Conservation (phyloP, 331 rosid species). For the Spiraea crenata region DNA sequence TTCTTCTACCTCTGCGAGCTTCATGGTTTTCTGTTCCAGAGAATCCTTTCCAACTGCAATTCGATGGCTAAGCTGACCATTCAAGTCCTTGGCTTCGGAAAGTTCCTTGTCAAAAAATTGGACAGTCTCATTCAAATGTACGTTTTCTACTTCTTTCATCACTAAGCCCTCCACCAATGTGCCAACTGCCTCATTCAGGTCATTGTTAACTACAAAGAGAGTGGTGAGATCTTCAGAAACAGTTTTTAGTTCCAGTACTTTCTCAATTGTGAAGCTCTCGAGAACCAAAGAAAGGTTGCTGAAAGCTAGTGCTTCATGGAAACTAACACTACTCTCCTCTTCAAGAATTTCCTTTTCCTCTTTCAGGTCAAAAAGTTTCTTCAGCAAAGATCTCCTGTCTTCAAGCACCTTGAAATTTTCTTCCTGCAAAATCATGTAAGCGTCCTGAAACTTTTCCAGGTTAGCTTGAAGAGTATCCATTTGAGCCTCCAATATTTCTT, state of each 20-base stretch:
- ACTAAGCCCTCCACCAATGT: slow-evolving; percentile 47
- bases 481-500: slow-evolving; percentile 40
- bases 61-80: slow-evolving; percentile 50
- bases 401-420: slow-evolving; percentile 55
- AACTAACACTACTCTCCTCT: slow-evolving; percentile 52
- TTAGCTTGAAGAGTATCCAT: slow-evolving; percentile 44
- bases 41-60: slow-evolving; percentile 44
- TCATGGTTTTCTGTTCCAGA: slow-evolving; percentile 46
- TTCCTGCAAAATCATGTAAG: slow-evolving; percentile 45
- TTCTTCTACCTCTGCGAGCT: slow-evolving; percentile 56
- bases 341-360: slow-evolving; percentile 44
- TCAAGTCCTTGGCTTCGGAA: slow-evolving; percentile 43
- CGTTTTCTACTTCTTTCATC: slow-evolving; percentile 54
- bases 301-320: slow-evolving; percentile 57
- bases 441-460: slow-evolving; percentile 42
- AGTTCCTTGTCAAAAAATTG: slow-evolving; percentile 54
- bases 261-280: slow-evolving; percentile 53
- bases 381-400: slow-evolving; percentile 56
- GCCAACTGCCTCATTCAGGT: slow-evolving; percentile 50
- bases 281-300: slow-evolving; percentile 52
- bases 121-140: slow-evolving; percentile 42
- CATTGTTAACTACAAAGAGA: slow-evolving; percentile 43
- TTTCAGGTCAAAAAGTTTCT: slow-evolving; percentile 49
- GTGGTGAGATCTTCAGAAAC: slow-evolving; percentile 44
- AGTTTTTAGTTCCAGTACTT: slow-evolving; percentile 47